Evolutionary conservation across 1,284 basidiomycete genomes (phyloP).

Genomic region (Somion occarium): DNA sequence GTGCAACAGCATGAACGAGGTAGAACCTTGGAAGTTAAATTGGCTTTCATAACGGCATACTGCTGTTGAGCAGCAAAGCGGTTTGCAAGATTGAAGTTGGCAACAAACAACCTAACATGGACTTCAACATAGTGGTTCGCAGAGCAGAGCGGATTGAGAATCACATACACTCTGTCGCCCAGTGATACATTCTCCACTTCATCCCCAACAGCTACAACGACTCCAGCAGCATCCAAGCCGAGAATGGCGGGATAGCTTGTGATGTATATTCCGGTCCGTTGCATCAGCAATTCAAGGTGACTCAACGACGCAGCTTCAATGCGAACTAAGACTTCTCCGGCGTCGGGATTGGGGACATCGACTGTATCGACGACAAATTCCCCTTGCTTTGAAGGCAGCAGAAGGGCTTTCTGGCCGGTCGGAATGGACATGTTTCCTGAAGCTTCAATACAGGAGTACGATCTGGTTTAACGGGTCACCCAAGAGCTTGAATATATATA

Average conservation of each 20-base stretch:
- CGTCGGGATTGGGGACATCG: conserved; percentile 25
- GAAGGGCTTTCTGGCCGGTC: conserved; percentile 23
- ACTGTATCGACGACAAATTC: conserved; percentile 19
- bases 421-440: not conserved
- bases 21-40: conserved; percentile 17
- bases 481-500: no score
- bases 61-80: conserved; percentile 19
- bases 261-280: conserved; percentile 28
- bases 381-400: conserved; percentile 18
- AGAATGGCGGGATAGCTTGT: conserved; percentile 44
- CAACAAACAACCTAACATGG: conserved; percentile 8
- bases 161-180: conserved; percentile 38
- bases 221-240: no score
- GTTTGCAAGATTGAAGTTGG: not conserved
- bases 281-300: conserved; percentile 39
- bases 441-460: no score
- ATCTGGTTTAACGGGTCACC: no score
- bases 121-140: conserved; percentile 8
- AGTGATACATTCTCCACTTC: conserved; percentile 30
- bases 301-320: conserved; percentile 35
- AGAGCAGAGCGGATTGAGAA: not conserved
- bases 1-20: no score
- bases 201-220: conserved; percentile 35
- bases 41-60: conserved; percentile 14
- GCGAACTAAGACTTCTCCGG: conserved; percentile 38